A percentile compares a stretch with the other conserved stretches of the same genome.
phyloP scores from a whole-genome alignment of 2,329 filamentous ascomycete species.

The Atkinsonella texensis region DNA sequence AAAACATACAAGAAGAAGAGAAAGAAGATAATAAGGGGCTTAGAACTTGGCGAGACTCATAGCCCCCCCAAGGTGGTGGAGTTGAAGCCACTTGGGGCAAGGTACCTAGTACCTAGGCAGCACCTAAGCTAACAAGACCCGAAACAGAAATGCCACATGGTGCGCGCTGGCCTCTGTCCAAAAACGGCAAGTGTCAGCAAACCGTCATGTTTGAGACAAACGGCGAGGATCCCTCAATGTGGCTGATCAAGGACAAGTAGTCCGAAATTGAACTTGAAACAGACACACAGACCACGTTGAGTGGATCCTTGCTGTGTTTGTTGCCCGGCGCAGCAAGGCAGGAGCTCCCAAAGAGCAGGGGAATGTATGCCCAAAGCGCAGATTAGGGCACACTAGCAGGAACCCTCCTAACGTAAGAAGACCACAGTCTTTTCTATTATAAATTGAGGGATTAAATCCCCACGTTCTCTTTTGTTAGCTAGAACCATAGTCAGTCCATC shows the following conservation, averaged over 20 bases:
- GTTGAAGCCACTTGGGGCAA: not conserved
- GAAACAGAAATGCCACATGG: not conserved
- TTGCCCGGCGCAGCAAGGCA: too few relatives aligned
- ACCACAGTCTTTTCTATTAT: too few relatives aligned
- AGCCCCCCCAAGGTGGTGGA: not conserved
- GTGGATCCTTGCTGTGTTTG: constrained; percentile 4
- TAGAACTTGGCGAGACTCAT: not conserved
- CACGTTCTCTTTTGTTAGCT: too few relatives aligned
- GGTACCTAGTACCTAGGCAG: not conserved
- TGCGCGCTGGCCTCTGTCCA: not conserved
- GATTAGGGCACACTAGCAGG: too few relatives aligned
- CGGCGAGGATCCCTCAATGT: not conserved
- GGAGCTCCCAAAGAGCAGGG: too few relatives aligned
- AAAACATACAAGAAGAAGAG: not conserved
- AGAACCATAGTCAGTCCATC: too few relatives aligned
- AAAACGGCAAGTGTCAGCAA: not conserved
- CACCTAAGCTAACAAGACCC: not conserved
- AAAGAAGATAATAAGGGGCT: not conserved
- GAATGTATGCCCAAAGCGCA: too few relatives aligned
- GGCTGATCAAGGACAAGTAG: not conserved
- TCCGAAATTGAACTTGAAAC: constrained; percentile 3
- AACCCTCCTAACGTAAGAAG: too few relatives aligned
- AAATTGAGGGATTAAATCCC: too few relatives aligned
- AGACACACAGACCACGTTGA: not conserved
- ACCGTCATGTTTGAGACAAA: not conserved